Percentiles rank a stretch among this genome's conserved stretches.
phyloP scores from a whole-genome alignment of 176 grass and related monocot genomes.

The Carex cristatella region DNA sequence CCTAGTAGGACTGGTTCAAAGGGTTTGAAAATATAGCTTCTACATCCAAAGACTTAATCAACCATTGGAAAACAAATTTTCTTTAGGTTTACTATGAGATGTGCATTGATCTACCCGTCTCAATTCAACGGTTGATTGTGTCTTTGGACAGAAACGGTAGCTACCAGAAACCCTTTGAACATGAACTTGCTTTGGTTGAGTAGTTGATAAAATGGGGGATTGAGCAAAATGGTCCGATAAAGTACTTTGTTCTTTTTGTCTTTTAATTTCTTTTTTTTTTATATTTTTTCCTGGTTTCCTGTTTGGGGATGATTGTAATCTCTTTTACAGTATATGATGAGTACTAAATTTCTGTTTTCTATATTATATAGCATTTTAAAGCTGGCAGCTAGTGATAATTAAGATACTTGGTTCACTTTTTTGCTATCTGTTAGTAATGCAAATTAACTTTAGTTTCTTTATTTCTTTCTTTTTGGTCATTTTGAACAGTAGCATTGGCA shows the following conservation, averaged over 20 bases:
- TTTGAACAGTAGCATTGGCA: background rate
- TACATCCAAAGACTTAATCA: slow-evolving; percentile 13
- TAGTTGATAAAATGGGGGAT: background rate
- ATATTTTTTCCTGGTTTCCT: background rate
- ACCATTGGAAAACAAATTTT: slow-evolving; percentile 5
- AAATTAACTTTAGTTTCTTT: background rate
- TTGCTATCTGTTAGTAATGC: background rate
- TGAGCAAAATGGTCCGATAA: slow-evolving; percentile 19
- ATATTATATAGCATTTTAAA: background rate
- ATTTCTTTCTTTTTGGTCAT: background rate
- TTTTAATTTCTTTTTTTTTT: background rate
- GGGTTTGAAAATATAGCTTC: background rate
- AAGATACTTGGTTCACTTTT: background rate
- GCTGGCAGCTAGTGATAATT: background rate
- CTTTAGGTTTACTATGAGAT: background rate
- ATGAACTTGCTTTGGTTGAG: background rate
- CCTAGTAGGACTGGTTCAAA: background rate
- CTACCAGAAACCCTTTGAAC: slow-evolving; percentile 13
- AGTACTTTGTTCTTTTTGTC: background rate
- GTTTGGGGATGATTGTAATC: slow-evolving; percentile 8
- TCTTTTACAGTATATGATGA: background rate
- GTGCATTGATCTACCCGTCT: background rate
- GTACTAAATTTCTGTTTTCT: background rate
- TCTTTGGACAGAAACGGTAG: slow-evolving; percentile 1
- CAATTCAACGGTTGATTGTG: slow-evolving; percentile 10